phyloP scores from a whole-genome alignment of 179 eudicot species.

The Vitellaria paradoxa region DNA sequence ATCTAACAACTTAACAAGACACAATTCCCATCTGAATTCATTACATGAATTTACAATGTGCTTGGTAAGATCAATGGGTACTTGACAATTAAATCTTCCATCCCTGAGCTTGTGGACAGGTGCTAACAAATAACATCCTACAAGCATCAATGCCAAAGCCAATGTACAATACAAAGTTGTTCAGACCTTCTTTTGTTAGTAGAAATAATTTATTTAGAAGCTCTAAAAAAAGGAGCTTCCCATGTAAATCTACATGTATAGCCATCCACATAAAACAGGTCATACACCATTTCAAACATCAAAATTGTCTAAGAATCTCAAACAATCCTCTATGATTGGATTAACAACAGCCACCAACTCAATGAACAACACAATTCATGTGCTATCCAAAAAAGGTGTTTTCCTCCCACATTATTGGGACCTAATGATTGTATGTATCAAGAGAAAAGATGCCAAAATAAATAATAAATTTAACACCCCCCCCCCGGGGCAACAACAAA shows the following conservation, averaged over 20 bases:
- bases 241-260: not conserved
- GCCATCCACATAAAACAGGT: not conserved
- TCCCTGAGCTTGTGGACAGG: slow-evolving; percentile 2
- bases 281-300: not conserved
- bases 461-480: no score
- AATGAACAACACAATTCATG: no score
- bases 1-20: not conserved
- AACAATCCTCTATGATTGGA: not conserved
- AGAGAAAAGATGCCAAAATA: no score
- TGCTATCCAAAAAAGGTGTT: no score
- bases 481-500: no score
- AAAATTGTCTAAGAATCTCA: not conserved
- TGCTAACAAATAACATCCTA: not conserved
- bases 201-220: slow-evolving; percentile 1
- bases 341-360: not conserved
- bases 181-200: no score
- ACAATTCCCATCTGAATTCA: not conserved
- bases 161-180: no score
- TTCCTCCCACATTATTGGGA: no score
- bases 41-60: not conserved
- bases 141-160: not conserved
- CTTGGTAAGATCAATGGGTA: no score
- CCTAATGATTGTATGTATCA: no score
- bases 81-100: no score
- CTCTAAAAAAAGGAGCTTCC: not conserved